Conservation (phyloP, 495 filamentous ascomycete genomes). For the Penicillium daleae region DNA sequence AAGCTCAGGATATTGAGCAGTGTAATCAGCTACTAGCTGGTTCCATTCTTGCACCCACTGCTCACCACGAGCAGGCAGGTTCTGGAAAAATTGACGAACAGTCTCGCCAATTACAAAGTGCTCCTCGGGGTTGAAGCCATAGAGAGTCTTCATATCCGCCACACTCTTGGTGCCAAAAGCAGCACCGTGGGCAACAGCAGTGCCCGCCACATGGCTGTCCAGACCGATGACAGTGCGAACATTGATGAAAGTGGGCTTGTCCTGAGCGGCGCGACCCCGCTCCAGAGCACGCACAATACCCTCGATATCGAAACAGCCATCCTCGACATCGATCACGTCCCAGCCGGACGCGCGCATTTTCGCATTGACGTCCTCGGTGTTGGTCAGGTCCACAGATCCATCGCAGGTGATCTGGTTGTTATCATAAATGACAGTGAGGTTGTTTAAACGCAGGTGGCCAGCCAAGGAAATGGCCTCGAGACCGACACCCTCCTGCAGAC, state of each 20-base stretch:
- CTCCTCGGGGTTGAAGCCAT: constrained; percentile 49
- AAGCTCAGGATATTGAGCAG: constrained; percentile 46
- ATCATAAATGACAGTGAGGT: constrained; percentile 57
- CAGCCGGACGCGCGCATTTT: constrained; percentile 64
- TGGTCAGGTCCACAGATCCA: constrained; percentile 57
- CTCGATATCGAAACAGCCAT: constrained; percentile 57
- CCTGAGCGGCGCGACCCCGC: constrained; percentile 42
- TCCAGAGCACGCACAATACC: constrained; percentile 54
- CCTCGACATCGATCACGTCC: constrained; percentile 58
- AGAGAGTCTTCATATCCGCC: constrained; percentile 50
- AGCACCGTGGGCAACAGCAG: constrained; percentile 55
- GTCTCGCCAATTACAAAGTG: constrained; percentile 51
- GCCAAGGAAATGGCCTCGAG: constrained; percentile 57
- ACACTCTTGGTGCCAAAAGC: constrained; percentile 53
- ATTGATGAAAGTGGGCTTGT: constrained; percentile 63
- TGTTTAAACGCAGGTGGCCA: constrained; percentile 53
- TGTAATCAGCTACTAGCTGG: constrained; percentile 46
- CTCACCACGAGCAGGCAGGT: constrained; percentile 43
- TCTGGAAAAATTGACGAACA: constrained; percentile 54
- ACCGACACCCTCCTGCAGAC: constrained; percentile 58
- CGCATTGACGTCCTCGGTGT: constrained; percentile 61
- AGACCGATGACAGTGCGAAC: constrained; percentile 61
- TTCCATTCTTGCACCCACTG: constrained; percentile 50
- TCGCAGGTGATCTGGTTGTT: constrained; percentile 64
- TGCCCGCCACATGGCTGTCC: constrained; percentile 53